Conservation (phyloP, 2,329 filamentous ascomycete genomes). For the Alternaria gaisen region DNA sequence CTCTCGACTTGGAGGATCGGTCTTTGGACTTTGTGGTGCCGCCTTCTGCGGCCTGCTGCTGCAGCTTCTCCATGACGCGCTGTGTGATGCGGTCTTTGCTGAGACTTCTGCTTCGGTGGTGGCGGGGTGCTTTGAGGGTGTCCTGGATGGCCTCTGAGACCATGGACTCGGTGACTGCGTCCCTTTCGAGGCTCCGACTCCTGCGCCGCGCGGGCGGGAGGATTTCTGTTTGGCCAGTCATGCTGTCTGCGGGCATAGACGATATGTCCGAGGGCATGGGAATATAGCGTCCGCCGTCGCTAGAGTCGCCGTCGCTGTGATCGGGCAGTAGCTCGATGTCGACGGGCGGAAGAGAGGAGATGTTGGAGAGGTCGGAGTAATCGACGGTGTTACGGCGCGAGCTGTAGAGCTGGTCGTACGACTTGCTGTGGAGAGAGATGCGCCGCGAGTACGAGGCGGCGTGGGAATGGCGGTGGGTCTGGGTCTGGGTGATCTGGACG, state of each 20-base stretch:
- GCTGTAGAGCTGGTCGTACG: constrained; percentile 46
- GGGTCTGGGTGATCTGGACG: constrained; percentile 80
- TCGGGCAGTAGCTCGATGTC: constrained; percentile 86
- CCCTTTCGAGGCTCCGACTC: constrained; percentile 61
- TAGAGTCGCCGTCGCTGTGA: constrained; percentile 72
- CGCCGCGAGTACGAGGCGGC: constrained; percentile 75
- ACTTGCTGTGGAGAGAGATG: constrained; percentile 67
- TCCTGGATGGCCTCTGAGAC: constrained; percentile 39
- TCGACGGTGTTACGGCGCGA: constrained; percentile 45
- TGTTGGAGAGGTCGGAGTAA: constrained; percentile 82
- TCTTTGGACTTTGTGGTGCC: constrained; percentile 38
- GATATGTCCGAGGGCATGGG: constrained; percentile 85
- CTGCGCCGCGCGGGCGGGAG: constrained; percentile 57
- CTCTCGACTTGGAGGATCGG: constrained; percentile 19
- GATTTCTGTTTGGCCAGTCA: constrained; percentile 66
- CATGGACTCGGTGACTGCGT: constrained; percentile 38
- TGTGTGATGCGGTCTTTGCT: constrained; percentile 74
- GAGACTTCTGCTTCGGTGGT: constrained; percentile 68
- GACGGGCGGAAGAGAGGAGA: constrained; percentile 74
- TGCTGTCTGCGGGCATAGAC: constrained; percentile 76
- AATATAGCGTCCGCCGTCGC: constrained; percentile 71
- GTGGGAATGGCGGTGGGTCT: constrained; percentile 69
- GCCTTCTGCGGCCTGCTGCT: constrained; percentile 59
- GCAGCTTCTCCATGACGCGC: constrained; percentile 73
- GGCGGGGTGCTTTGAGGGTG: constrained; percentile 66